Evolutionary conservation across 306 rosid species (phyloP).

Genomic region (Rubus idaeus): DNA sequence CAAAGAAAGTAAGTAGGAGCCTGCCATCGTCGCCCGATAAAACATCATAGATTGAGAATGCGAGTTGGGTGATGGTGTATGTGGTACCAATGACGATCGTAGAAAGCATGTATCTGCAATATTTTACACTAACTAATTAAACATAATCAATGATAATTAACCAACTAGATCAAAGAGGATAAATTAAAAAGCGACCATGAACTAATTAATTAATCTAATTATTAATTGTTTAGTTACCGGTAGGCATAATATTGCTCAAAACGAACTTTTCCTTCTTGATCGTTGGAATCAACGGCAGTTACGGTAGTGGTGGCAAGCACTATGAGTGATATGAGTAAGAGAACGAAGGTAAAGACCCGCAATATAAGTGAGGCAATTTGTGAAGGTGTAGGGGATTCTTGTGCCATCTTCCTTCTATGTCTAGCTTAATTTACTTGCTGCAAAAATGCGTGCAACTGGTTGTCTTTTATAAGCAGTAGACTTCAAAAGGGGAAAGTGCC

Average conservation of each 20-base stretch:
- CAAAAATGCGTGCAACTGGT: no score
- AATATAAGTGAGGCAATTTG: slow-evolving; percentile 34
- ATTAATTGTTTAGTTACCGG: slow-evolving; percentile 26
- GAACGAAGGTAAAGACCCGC: slow-evolving; percentile 44
- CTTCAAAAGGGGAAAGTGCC: no score
- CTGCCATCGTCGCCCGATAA: slow-evolving; percentile 23
- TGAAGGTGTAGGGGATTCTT: slow-evolving; percentile 27
- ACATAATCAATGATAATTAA: no score
- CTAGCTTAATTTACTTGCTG: no score
- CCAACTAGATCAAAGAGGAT: no score
- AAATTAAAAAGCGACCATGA: not conserved
- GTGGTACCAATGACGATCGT: slow-evolving; percentile 45
- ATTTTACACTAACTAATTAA: no score
- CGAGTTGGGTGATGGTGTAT: slow-evolving; percentile 46
- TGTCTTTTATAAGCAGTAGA: no score
- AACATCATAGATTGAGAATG: slow-evolving; percentile 33
- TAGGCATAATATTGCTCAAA: slow-evolving; percentile 37
- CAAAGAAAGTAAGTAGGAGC: slow-evolving; percentile 49
- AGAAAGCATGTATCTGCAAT: slow-evolving; percentile 50
- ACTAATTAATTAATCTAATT: no score
- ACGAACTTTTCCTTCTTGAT: not conserved
- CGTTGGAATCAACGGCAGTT: not conserved
- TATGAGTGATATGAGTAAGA: slow-evolving; percentile 47
- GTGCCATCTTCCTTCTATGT: no score
- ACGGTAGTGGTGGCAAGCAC: slow-evolving; percentile 27